phyloP scores from a whole-genome alignment of 176 grass and related monocot species.

The Lolium rigidum region DNA sequence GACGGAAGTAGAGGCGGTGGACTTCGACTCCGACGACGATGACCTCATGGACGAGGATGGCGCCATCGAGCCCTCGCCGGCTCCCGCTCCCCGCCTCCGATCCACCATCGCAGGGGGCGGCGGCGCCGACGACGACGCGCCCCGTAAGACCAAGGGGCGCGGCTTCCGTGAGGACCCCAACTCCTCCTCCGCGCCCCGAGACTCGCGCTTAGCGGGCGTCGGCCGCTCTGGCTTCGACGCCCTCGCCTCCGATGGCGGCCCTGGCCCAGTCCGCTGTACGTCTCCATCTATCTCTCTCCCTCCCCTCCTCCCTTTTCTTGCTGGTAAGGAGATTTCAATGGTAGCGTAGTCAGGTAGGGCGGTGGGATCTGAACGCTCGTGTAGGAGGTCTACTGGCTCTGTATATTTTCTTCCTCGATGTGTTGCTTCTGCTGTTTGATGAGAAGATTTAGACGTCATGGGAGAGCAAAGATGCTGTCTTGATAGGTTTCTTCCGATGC shows the following conservation, averaged over 20 bases:
- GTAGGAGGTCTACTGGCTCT: background rate
- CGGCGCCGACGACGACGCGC: conserved; percentile 23
- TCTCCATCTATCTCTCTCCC: background rate
- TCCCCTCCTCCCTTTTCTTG: background rate
- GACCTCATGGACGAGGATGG: conserved; percentile 96
- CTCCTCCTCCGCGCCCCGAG: conserved; percentile 47
- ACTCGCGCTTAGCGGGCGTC: conserved; percentile 45
- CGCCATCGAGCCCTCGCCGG: conserved; percentile 45
- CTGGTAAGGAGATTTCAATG: background rate
- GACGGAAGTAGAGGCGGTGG: conserved; percentile 81
- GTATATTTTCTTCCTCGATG: background rate
- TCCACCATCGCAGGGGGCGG: conserved; percentile 75
- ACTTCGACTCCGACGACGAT: conserved; percentile 89
- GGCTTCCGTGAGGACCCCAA: conserved; percentile 77
- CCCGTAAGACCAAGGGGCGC: conserved; percentile 80
- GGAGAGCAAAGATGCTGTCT: background rate
- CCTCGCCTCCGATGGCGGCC: conserved; percentile 61
- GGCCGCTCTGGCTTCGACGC: conserved; percentile 66
- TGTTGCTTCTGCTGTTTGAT: background rate
- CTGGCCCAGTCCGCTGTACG: conserved; percentile 82
- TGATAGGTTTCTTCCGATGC: background rate
- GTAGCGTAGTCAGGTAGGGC: background rate
- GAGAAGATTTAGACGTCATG: background rate
- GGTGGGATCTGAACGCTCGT: background rate
- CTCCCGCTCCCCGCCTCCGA: conserved; percentile 59